Evolutionary conservation across 2,329 filamentous ascomycete genomes (phyloP), one percentile per base, ranked within the genome.

Genomic region (Apiospora marii): DNA sequence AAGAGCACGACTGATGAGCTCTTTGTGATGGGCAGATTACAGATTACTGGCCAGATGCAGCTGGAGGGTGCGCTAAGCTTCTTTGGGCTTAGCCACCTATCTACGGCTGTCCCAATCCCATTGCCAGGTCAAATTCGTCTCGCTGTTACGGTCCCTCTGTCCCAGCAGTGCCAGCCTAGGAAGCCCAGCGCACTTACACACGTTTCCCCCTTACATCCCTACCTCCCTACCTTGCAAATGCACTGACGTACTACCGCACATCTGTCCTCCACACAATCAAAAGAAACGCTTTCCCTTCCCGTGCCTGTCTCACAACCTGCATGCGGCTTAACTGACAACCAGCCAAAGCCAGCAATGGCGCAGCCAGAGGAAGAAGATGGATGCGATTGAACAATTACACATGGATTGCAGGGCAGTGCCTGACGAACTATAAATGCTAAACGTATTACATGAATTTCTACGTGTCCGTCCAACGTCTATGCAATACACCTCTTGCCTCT

Each of bases 231-330:
- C 27, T 30, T 30, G 27, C 27, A 30, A 19, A 61, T 61, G 53
- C 53, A 37, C 53, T 61, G 53, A 61, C 53, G 53, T 58, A 58
- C 53, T 58, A 10, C 27, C 19, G 53, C 53, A 34, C 27, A 34
- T 61, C 53, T 22, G 30, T 61, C 53, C 53, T 61, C 53, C 53
- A 61, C 53, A 61, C 34, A 37, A 61, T 22, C 30, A 61, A 61
- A 61, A 61, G 30, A 61, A 61, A 61, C 34, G 53, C 30, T 37
- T 37, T 61, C 53, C 8, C n/a, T 49, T 22, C 37, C 37, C 37
- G 37, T 41, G 37, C 53, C 34, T 61, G 53, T 61, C 53, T 61
- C 53, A 37, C 53, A 22, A 37, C 53, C 27, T 61, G 53, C 53
- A 61, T 61, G 53, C 53, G 53, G 53, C 53, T 37, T 30, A 19